Percentiles rank a stretch among this genome's conserved stretches.
phyloP scores from a whole-genome alignment of 495 filamentous ascomycete genomes.

The Daldinia loculata region DNA sequence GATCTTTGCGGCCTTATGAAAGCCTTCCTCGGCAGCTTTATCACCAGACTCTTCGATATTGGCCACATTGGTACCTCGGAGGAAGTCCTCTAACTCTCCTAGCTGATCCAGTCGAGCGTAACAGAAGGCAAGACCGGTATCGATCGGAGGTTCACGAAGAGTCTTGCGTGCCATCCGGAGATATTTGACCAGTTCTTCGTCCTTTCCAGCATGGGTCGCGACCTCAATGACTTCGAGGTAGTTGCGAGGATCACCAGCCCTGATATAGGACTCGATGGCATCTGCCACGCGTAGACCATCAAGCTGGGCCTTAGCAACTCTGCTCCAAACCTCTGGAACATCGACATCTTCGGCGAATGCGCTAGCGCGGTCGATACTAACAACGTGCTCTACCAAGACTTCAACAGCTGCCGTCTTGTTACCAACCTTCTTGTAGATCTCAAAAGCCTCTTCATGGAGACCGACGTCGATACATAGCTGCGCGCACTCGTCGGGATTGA shows the following conservation, averaged over 20 bases:
- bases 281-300: conserved; percentile 94
- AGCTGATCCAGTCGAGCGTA: conserved; percentile 92
- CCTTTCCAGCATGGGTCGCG: conserved; percentile 94
- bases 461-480: conserved; percentile 93
- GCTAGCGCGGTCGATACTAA: conserved; percentile 97
- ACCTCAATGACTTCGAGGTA: conserved; percentile 96
- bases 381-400: conserved; percentile 95
- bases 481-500: conserved; percentile 91
- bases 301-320: conserved; percentile 96
- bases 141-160: conserved; percentile 90
- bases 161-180: conserved; percentile 97
- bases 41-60: conserved; percentile 96
- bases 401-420: conserved; percentile 86
- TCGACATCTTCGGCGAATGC: conserved; percentile 97
- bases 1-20: conserved; percentile 97
- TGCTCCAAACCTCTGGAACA: conserved; percentile 97
- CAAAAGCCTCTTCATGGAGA: conserved; percentile 95
- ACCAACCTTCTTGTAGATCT: conserved; percentile 97
- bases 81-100: conserved; percentile 93
- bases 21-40: conserved; percentile 95
- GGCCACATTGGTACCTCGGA: conserved; percentile 92
- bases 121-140: conserved; percentile 92
- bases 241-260: conserved; percentile 90
- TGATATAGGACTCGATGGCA: conserved; percentile 96
- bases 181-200: conserved; percentile 97